Percentiles rank a stretch among this genome's conserved stretches.
These are phyloP conservation scores for Microsporum audouinii DNA, from an alignment of 2,329 filamentous ascomycete species.

Conservation along the genomic window DNA sequence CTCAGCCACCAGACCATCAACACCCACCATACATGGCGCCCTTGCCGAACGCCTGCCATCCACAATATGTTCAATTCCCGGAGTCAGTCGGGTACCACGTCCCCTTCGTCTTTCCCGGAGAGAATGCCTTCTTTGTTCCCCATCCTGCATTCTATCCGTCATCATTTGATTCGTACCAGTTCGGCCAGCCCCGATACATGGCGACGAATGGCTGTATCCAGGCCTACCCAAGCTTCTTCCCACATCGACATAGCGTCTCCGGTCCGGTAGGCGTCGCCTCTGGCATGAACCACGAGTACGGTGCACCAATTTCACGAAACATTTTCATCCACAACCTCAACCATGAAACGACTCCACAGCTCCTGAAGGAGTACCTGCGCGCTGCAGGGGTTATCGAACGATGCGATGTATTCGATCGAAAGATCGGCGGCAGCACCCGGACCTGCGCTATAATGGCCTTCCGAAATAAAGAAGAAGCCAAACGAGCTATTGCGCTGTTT, in stretches of 20 bases:
- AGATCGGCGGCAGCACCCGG: constrained; percentile 16
- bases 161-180: constrained; percentile 21
- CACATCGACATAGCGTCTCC: constrained; percentile 8
- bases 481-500: constrained; percentile 23
- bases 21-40: constrained; percentile 10
- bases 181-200: constrained; percentile 22
- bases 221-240: constrained; percentile 6
- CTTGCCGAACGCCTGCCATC: constrained; percentile 4
- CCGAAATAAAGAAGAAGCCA: constrained; percentile 26
- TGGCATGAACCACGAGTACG: constrained; percentile 9
- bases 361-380: constrained; percentile 23
- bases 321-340: constrained; percentile 22
- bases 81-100: constrained; percentile 13
- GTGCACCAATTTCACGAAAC: constrained; percentile 8
- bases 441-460: constrained; percentile 24
- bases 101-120: constrained; percentile 12
- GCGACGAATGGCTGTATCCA: constrained; percentile 12
- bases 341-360: constrained; percentile 20
- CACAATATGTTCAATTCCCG: constrained; percentile 9
- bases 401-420: constrained; percentile 23
- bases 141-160: constrained; percentile 22
- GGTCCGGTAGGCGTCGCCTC: constrained; percentile 10
- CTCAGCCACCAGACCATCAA: constrained; percentile 12
- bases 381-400: constrained; percentile 23
- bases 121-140: constrained; percentile 17